phyloP scores from a whole-genome alignment of 108 stramenopile genomes.

The Discostella pseudostelligera region DNA sequence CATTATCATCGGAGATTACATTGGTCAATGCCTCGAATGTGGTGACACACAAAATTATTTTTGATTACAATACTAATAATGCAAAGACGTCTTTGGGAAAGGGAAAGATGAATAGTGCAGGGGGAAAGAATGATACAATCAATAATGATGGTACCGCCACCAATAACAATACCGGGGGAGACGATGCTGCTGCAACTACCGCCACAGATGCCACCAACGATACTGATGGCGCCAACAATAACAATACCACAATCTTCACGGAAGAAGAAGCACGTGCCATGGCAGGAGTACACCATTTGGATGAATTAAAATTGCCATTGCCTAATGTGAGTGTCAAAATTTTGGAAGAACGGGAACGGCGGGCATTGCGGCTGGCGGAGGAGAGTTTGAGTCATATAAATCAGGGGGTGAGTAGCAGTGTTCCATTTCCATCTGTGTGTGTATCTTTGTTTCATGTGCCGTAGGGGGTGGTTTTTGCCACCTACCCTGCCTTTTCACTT shows the following conservation, averaged over 20 bases:
- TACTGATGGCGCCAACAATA: neutral
- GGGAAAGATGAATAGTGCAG: conserved; percentile 4
- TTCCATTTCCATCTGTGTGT: neutral
- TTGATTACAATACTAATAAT: too few species aligned
- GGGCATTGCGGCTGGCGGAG: conserved; percentile 68
- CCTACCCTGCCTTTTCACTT: too few species aligned
- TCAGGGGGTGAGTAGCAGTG: conserved; percentile 58
- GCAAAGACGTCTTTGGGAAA: too few species aligned
- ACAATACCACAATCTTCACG: conserved; percentile 9
- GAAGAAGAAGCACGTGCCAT: conserved; percentile 17
- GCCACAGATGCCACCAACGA: neutral
- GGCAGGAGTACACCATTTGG: conserved; percentile 24
- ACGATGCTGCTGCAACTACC: too few species aligned
- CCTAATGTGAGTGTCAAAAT: conserved; percentile 52
- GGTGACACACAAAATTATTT: conserved; percentile 34
- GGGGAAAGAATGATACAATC: conserved; percentile 1
- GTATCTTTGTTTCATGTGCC: conserved; percentile 18
- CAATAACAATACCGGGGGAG: too few species aligned
- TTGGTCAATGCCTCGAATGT: conserved; percentile 54
- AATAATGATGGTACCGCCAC: neutral
- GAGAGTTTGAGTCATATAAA: conserved; percentile 79
- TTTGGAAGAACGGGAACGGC: conserved; percentile 79
- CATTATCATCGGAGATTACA: conserved; percentile 41
- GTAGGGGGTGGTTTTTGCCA: too few species aligned
- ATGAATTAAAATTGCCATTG: conserved; percentile 32